These are phyloP conservation scores for Gloeophyllum trabeum DNA, from an alignment of 768 basidiomycete genomes.

Conservation along the genomic window DNA sequence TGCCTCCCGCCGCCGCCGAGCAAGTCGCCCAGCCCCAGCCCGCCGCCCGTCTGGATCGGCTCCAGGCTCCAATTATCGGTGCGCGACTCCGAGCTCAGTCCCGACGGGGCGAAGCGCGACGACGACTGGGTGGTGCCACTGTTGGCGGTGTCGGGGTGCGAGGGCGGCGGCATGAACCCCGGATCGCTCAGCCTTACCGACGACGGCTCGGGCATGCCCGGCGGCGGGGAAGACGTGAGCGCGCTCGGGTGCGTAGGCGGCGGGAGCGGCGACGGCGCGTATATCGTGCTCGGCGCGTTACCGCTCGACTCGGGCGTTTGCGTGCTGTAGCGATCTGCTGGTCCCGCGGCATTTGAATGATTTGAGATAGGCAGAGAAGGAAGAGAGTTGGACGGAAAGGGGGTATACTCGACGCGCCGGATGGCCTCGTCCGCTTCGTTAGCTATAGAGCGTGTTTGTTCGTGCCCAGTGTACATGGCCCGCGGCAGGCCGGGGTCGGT, in stretches of 20 bases:
- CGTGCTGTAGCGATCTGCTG: no score
- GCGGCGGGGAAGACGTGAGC: conserved; percentile 7
- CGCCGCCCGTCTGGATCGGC: neutral
- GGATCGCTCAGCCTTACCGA: no score
- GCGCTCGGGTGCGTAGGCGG: conserved; percentile 1
- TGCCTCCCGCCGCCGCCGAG: neutral
- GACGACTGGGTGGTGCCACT: neutral
- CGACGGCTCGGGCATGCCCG: neutral
- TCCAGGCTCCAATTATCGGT: neutral
- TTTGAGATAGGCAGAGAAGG: no score
- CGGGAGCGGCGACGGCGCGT: neutral
- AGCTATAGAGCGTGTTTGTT: conserved; percentile 48
- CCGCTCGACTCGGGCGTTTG: neutral
- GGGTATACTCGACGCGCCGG: neutral
- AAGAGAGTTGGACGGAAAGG: neutral
- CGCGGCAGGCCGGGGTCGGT: conserved; percentile 76
- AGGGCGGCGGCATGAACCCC: conserved; percentile 2
- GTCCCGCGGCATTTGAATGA: no score
- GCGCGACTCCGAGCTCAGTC: neutral
- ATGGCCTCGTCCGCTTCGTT: conserved; percentile 33
- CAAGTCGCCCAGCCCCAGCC: neutral
- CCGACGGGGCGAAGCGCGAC: neutral
- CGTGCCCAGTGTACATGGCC: conserved; percentile 57
- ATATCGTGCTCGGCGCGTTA: neutral
- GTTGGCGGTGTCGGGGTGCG: neutral